Percentiles rank a stretch among this genome's conserved stretches.
phyloP scores from a whole-genome alignment of 306 rosid species.

The Pterocarpus santalinus region DNA sequence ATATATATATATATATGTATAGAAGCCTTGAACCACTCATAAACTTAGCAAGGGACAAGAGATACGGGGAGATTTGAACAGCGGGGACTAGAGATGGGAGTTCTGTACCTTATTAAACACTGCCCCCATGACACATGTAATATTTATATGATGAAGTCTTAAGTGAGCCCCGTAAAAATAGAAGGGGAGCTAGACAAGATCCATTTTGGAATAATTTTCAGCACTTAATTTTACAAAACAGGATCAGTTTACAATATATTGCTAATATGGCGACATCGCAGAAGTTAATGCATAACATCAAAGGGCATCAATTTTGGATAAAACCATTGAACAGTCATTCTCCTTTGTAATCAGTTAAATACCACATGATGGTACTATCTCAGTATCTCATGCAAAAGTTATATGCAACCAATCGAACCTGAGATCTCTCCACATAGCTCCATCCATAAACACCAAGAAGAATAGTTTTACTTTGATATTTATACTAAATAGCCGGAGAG shows the following conservation, averaged over 20 bases:
- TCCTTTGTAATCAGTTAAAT: neutral
- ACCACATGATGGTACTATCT: neutral
- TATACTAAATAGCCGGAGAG: neutral
- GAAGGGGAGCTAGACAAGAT: neutral
- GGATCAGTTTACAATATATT: neutral
- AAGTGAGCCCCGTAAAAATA: neutral
- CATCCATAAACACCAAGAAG: neutral
- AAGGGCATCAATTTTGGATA: neutral
- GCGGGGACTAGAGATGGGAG: conserved; percentile 1
- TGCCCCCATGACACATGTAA: neutral
- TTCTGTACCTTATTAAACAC: neutral
- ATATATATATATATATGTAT: too few species aligned
- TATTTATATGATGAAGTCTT: neutral
- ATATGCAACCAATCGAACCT: neutral
- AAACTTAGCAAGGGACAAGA: neutral
- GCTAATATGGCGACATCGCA: too few species aligned
- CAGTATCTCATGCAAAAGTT: neutral
- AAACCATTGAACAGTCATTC: neutral
- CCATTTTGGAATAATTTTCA: neutral
- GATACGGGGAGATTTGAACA: neutral
- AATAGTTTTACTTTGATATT: neutral
- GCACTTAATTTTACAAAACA: neutral
- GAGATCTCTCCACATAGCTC: neutral
- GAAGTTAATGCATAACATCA: too few species aligned
- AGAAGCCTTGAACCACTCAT: neutral